These are phyloP conservation scores for Didymella glomerata DNA, from an alignment of 2,329 filamentous ascomycete species.

Conservation along the genomic window DNA sequence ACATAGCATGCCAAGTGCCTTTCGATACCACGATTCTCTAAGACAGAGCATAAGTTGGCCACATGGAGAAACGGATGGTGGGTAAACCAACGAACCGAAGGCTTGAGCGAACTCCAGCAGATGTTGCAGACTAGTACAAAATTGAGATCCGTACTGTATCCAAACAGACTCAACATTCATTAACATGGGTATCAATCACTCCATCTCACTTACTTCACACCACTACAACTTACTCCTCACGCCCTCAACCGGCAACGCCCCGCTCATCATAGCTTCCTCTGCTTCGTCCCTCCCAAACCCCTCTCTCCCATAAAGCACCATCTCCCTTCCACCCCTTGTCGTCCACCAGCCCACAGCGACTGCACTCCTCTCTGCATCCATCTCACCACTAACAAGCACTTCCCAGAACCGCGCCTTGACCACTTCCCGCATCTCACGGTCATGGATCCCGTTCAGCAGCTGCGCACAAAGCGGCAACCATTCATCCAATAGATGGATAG, in stretches of 20 bases:
- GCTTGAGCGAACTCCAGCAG: too few species aligned
- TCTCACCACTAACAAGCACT: slow-evolving; percentile 78
- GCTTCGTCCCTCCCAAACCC: slow-evolving; percentile 48
- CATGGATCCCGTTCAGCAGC: slow-evolving; percentile 70
- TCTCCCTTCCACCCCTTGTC: slow-evolving; percentile 66
- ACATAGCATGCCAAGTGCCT: too few species aligned
- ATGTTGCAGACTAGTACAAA: too few species aligned
- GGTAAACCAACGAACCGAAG: too few species aligned
- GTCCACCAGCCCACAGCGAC: slow-evolving; percentile 90
- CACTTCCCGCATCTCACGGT: slow-evolving; percentile 67
- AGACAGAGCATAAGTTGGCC: too few species aligned
- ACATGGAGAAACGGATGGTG: too few species aligned
- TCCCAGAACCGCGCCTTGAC: slow-evolving; percentile 81
- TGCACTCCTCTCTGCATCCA: slow-evolving; percentile 85
- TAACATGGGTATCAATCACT: background rate
- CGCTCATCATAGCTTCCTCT: slow-evolving; percentile 61
- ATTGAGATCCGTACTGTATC: too few species aligned
- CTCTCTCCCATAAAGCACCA: slow-evolving; percentile 65
- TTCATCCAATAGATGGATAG: slow-evolving; percentile 74
- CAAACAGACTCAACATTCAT: too few species aligned
- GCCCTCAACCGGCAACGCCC: slow-evolving; percentile 55
- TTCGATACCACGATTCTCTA: too few species aligned
- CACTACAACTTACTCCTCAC: slow-evolving; percentile 59
- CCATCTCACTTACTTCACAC: background rate
- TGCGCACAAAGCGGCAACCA: slow-evolving; percentile 79